phyloP scores from a whole-genome alignment of 169 alveolate species.

The Plasmodium gallinaceum region DNA sequence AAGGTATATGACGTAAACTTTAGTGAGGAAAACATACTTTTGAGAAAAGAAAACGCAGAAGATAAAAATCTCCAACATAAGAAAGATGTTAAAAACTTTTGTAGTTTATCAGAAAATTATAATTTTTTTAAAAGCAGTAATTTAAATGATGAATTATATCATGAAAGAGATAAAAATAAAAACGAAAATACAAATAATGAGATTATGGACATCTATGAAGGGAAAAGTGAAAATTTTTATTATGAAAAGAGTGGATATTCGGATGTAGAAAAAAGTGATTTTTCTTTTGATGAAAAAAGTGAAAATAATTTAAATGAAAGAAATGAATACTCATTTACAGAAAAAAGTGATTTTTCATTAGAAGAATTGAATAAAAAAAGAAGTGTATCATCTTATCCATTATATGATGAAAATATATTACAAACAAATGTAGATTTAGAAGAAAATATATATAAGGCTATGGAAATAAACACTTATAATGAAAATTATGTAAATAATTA shows the following conservation, averaged over 20 bases:
- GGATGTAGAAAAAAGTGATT: constrained; percentile 9
- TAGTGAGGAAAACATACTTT: neutral
- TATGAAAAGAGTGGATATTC: constrained; percentile 21
- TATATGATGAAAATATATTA: neutral
- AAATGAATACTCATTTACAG: constrained; percentile 3
- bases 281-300: constrained; percentile 18
- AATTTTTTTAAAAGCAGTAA: constrained; percentile 7
- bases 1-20: neutral
- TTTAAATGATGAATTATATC: neutral
- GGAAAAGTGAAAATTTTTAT: neutral
- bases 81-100: constrained; percentile 3
- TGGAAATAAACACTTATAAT: neutral
- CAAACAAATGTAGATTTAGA: constrained; percentile 4
- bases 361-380: neutral
- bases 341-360: constrained; percentile 1
- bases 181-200: constrained; percentile 5
- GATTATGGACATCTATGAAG: constrained; percentile 22
- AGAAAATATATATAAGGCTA: constrained; percentile 15
- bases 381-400: constrained; percentile 1
- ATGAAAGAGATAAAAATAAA: neutral
- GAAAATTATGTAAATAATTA: neutral
- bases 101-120: constrained; percentile 18
- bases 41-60: constrained; percentile 5
- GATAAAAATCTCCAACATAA: neutral
- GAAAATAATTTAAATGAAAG: neutral